These are phyloP conservation scores for Gonapodya sp. DNA, from an alignment of 192 early-diverging fungal genomes.

Conservation along the genomic window DNA sequence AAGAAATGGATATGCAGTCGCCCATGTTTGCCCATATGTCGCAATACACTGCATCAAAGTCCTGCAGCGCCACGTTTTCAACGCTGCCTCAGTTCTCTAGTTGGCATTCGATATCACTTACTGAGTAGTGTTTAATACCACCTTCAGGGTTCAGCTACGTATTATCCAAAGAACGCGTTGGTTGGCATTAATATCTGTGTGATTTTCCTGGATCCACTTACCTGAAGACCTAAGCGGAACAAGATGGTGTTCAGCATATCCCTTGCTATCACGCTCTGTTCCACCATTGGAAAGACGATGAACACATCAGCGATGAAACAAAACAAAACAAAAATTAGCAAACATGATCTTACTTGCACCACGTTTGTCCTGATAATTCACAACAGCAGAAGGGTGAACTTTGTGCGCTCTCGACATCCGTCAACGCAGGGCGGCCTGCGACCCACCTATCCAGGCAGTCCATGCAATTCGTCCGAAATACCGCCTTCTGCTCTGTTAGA, in stretches of 20 bases:
- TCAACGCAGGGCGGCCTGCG: background rate
- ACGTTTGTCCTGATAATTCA: background rate
- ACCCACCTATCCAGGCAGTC: background rate
- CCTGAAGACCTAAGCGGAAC: background rate
- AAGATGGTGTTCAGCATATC: background rate
- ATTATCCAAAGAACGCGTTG: too few species aligned
- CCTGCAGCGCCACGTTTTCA: too few species aligned
- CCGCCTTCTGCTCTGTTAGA: background rate
- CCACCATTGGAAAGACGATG: too few species aligned
- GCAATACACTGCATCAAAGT: background rate
- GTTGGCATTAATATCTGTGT: too few species aligned
- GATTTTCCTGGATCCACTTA: too few species aligned
- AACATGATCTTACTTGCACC: too few species aligned
- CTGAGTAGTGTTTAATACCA: background rate
- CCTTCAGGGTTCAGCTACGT: background rate
- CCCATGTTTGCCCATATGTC: constrained; percentile 67
- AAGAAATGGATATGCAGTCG: constrained; percentile 64
- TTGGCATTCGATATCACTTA: background rate
- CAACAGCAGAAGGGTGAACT: too few species aligned
- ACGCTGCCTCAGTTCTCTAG: too few species aligned
- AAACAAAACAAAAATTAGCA: too few species aligned
- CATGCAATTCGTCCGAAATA: background rate
- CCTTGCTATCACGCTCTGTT: background rate
- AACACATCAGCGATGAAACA: too few species aligned
- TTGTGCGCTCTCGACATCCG: background rate